These are phyloP conservation scores for Cryptosporidium parvum DNA, from an alignment of 169 alveolate species.

Conservation along the genomic window DNA sequence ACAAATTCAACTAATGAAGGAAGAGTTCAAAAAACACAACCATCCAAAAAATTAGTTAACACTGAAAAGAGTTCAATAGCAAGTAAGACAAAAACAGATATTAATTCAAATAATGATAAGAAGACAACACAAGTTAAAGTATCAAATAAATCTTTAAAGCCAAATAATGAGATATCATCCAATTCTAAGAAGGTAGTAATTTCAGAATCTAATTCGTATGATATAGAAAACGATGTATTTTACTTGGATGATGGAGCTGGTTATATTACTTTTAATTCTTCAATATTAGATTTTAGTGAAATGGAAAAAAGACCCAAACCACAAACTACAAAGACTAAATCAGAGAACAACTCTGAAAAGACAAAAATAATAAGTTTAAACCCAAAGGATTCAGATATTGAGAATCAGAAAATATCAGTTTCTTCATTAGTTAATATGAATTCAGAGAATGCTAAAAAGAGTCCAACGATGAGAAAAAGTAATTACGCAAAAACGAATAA, in stretches of 20 bases:
- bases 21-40: background rate
- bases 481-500: background rate
- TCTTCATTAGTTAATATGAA: background rate
- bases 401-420: background rate
- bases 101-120: background rate
- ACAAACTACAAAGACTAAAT: background rate
- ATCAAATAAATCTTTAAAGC: background rate
- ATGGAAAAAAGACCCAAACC: background rate
- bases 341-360: background rate
- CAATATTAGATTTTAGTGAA: background rate
- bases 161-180: background rate
- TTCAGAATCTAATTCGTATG: background rate
- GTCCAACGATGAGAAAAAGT: background rate
- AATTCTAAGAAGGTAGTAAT: background rate
- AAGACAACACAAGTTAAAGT: background rate
- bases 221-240: conserved; percentile 35
- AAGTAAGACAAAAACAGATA: background rate
- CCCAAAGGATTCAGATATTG: background rate
- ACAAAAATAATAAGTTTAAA: background rate
- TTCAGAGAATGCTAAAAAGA: background rate
- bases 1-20: background rate
- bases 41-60: background rate
- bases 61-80: background rate
- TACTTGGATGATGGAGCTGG: conserved; percentile 65
- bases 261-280: conserved; percentile 22